Base-by-base conservation (phyloP, 176 grass and related monocot species). In the Zoysia pacifica region DNA sequence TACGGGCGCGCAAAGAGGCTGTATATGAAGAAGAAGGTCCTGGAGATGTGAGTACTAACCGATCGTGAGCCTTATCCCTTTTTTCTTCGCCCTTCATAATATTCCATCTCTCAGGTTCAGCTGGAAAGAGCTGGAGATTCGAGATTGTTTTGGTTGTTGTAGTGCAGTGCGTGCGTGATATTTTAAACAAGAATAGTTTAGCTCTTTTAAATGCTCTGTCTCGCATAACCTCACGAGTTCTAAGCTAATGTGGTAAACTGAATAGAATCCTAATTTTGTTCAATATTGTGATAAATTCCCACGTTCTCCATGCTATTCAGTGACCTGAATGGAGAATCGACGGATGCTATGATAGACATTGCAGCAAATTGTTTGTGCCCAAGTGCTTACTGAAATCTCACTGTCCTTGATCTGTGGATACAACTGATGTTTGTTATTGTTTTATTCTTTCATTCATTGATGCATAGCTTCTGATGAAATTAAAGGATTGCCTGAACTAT, bases 21-120 rank as follows among this genome's bases (percentile, higher is more conserved):
- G 66, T 49, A 48, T 40, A 93, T 98, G 95, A 84, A 86, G 79
- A 91, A 86, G 62, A 94, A 94, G 90, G 95, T 94, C 70, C 76
- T 85, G 35, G 76, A 93, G 55, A 98, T 98, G 95, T 98, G 81
- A 94, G 95, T 88, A 56, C 49, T 39, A 46, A 65, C 2, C 38
- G 62, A 44, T 47, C n/a, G 16, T 65, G 7, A 67, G 48, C 65
- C 48, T 61, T 16, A 3, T 49, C 38, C 52, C 41, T 42, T 76
- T 44, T 12, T 19, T 10, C 53, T 47, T 59, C 19, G 36, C 50
- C 12, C 2, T 59, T 41, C 46, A 35, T 12, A 41, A 79, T 52
- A 11, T 48, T 79, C 63, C 58, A 49, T 45, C 77, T 75, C 18
- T 50, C 9, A 49, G 68, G 20, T 38, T 65, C 60, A 43, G 8